Evolutionary conservation across 768 basidiomycete species (phyloP).

Genomic region (Leccinellum albellum): DNA sequence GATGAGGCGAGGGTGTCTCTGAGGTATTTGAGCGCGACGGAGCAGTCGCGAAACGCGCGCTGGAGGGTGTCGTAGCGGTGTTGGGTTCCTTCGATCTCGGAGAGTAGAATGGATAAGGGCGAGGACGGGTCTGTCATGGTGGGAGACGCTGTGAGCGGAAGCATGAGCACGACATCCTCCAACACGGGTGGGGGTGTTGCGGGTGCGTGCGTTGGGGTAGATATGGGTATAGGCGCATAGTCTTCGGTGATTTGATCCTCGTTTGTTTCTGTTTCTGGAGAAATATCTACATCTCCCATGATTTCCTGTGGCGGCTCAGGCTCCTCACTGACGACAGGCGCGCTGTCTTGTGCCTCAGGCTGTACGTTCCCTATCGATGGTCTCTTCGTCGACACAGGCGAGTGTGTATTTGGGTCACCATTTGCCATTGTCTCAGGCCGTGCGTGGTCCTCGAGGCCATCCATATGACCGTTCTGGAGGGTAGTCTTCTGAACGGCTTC

Average conservation of each 20-base stretch:
- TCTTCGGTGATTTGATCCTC: not conserved
- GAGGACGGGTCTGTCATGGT: not conserved
- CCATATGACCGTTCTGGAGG: not conserved
- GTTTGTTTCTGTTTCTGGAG: not conserved
- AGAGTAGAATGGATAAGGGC: conserved; percentile 37
- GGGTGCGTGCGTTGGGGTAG: not conserved
- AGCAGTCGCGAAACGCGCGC: conserved; percentile 64
- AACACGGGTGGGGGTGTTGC: no score
- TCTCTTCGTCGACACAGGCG: no score
- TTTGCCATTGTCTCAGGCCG: not conserved
- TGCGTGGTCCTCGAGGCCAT: not conserved
- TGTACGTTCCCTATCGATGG: no score
- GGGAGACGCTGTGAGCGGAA: no score
- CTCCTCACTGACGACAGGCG: conserved; percentile 14
- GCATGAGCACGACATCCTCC: no score
- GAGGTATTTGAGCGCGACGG: conserved; percentile 59
- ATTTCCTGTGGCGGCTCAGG: not conserved
- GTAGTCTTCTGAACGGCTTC: conserved; percentile 15
- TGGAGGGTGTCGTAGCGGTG: conserved; percentile 61
- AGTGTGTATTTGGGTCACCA: no score
- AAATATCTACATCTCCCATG: not conserved
- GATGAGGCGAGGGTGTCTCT: conserved; percentile 28
- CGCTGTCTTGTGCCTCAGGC: no score
- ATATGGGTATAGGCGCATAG: not conserved
- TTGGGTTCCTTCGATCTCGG: conserved; percentile 40